phyloP scores from a whole-genome alignment of 371 early-diverging fungal species.

The Mucor plumbeus region DNA sequence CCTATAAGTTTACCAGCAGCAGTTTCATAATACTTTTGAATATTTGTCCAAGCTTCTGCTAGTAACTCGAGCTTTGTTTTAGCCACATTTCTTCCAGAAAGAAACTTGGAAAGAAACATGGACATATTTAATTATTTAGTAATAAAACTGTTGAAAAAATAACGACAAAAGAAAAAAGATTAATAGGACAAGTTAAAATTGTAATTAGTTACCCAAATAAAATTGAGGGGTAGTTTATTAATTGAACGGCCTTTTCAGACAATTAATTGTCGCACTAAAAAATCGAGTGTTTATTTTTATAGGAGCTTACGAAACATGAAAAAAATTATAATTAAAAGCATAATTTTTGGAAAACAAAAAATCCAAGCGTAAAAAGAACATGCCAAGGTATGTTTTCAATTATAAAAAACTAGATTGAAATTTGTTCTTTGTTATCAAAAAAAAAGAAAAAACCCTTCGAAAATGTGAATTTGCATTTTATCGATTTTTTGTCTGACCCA shows the following conservation, averaged over 20 bases:
- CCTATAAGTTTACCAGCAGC: slow-evolving; percentile 38
- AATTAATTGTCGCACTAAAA: not conserved
- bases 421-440: no score
- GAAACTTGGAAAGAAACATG: slow-evolving; percentile 56
- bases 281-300: not conserved
- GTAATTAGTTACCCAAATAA: slow-evolving; percentile 1
- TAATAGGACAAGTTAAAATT: not conserved
- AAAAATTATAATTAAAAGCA: no score
- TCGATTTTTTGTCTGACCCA: no score
- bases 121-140: slow-evolving; percentile 26
- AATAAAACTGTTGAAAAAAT: not conserved
- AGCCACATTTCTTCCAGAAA: slow-evolving; percentile 51
- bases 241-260: not conserved
- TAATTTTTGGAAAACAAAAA: not conserved
- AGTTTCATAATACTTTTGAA: slow-evolving; percentile 58
- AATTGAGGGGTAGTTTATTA: slow-evolving; percentile 1
- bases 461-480: no score
- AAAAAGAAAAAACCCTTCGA: no score
- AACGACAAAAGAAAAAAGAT: slow-evolving; percentile 12
- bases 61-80: slow-evolving; percentile 52
- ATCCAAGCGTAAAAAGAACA: not conserved
- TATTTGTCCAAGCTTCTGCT: slow-evolving; percentile 53
- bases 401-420: no score
- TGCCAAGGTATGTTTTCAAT: no score
- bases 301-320: not conserved